A percentile compares a stretch with the other conserved stretches of the same genome.
Conservation (phyloP, 345 rosid genomes). For the Aurinia saxatilis region DNA sequence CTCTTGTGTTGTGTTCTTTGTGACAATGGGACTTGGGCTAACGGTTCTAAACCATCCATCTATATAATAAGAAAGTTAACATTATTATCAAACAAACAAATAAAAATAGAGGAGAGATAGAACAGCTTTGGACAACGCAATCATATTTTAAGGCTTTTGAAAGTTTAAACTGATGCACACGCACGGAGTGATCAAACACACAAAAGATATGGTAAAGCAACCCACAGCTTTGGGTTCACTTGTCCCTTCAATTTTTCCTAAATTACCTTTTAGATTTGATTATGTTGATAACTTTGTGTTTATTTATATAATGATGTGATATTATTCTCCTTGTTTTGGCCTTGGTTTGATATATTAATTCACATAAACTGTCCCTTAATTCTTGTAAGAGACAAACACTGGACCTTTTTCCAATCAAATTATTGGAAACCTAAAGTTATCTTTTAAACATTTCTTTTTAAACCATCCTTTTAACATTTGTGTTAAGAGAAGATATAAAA, state of each 20-base stretch:
- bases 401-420: slow-evolving; percentile 12
- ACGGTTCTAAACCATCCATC: too few species aligned
- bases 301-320: not conserved
- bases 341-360: slow-evolving; percentile 8
- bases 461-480: too few species aligned
- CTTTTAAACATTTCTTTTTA: too few species aligned
- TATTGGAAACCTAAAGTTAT: too few species aligned
- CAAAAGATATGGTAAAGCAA: slow-evolving; percentile 12
- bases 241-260: slow-evolving; percentile 15
- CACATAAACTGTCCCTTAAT: slow-evolving; percentile 26
- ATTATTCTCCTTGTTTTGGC: slow-evolving; percentile 1
- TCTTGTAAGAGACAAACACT: slow-evolving; percentile 34
- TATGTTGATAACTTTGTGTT: slow-evolving; percentile 2
- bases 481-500: too few species aligned
- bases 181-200: slow-evolving; percentile 21
- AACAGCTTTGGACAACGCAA: too few species aligned
- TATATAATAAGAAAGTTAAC: too few species aligned
- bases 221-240: slow-evolving; percentile 22
- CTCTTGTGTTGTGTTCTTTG: too few species aligned
- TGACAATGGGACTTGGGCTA: too few species aligned
- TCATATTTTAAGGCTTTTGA: too few species aligned
- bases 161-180: slow-evolving; percentile 13
- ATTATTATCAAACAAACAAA: too few species aligned
- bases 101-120: too few species aligned
- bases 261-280: slow-evolving; percentile 6